Percentiles rank a stretch among this genome's conserved stretches.
These are phyloP conservation scores for Phytophthora ramorum DNA, from an alignment of 352 stramenopile genomes.

Conservation along the genomic window DNA sequence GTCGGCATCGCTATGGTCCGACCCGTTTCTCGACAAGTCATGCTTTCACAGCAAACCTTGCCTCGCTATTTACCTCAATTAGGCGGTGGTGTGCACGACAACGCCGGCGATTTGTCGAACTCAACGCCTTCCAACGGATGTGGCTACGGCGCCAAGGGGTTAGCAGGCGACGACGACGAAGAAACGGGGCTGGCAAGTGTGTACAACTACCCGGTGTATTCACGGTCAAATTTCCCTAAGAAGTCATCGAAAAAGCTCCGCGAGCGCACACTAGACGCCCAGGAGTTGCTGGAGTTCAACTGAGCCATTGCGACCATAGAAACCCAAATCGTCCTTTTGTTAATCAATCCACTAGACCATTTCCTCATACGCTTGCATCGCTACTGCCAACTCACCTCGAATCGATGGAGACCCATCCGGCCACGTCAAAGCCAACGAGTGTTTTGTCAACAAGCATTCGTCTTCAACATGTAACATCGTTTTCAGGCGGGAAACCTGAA, in stretches of 20 bases:
- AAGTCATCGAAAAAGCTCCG: conserved; percentile 60
- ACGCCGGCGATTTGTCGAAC: conserved; percentile 24
- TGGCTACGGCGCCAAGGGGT: conserved; percentile 19
- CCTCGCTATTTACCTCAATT: conserved; percentile 58
- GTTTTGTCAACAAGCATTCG: conserved; percentile 31
- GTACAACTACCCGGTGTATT: conserved; percentile 72
- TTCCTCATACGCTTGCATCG: not conserved
- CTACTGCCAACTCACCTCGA: too few species aligned
- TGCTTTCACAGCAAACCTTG: conserved; percentile 43
- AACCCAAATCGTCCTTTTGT: conserved; percentile 21
- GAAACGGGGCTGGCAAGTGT: conserved; percentile 35
- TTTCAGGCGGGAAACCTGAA: not conserved
- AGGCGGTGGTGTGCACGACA: conserved; percentile 32
- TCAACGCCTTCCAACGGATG: conserved; percentile 21
- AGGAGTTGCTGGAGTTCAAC: conserved; percentile 62
- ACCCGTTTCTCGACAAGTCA: conserved; percentile 51
- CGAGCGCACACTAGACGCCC: conserved; percentile 42
- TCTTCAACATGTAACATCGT: conserved; percentile 34
- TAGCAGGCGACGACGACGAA: conserved; percentile 21
- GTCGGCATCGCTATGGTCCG: conserved; percentile 46
- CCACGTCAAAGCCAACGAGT: conserved; percentile 6
- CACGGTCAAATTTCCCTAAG: conserved; percentile 41
- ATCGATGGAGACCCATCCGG: not conserved
- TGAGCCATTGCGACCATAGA: conserved; percentile 43
- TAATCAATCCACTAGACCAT: conserved; percentile 17